Base-by-base conservation (phyloP, 2,329 filamentous ascomycete species). In the Hymenoscyphus salicellus region DNA sequence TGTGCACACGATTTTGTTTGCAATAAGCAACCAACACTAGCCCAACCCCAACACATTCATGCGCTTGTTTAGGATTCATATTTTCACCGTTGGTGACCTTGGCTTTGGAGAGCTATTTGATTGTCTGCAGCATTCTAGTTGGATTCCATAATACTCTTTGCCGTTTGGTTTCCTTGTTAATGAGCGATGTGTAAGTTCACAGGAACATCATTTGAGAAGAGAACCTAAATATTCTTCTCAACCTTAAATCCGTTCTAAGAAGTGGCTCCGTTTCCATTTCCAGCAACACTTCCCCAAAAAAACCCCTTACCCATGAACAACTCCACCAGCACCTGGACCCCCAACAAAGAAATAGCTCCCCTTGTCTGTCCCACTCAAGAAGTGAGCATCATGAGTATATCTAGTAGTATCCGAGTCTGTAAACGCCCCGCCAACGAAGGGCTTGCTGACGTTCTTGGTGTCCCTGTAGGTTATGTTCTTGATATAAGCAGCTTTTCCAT, bases 241-340 rank as follows among this genome's bases (percentile, higher is more conserved):
- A 30, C 6, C 28, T 30, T 30, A 30, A 3, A 30, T 6, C 8
- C n/a, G n/a, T 17, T n/a, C 16, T n/a, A n/a, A 43, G 1, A 6
- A 6, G 5, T 43, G 7, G 3, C 5, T 33, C 32, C 10, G 41
- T 8, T 43, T 8, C n/a, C 43, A 46, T 10, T 3, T 46, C 5
- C 7, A 46, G 6, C n/a, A 4, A 20, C n/a, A n/a, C n/a, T n/a
- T n/a, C n/a, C n/a, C n/a, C n/a, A 20, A 46, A 20, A 10, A 20
- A 46, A 11, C 0, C n/a, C 3, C 3, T 3, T 52, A 67, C 33
- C 66, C 65, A 32, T 41, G 52, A 26, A 66, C 58, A 56, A 64
- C 56, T 7, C 65, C 66, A 55, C 66, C 66, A 17, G 66, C 63
- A 43, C 65, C 66, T 26, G 66, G 66, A 2, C 66, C 65, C 20